Base-by-base conservation (phyloP, 1,284 basidiomycete species). In the Fomitiporia mediterranea region DNA sequence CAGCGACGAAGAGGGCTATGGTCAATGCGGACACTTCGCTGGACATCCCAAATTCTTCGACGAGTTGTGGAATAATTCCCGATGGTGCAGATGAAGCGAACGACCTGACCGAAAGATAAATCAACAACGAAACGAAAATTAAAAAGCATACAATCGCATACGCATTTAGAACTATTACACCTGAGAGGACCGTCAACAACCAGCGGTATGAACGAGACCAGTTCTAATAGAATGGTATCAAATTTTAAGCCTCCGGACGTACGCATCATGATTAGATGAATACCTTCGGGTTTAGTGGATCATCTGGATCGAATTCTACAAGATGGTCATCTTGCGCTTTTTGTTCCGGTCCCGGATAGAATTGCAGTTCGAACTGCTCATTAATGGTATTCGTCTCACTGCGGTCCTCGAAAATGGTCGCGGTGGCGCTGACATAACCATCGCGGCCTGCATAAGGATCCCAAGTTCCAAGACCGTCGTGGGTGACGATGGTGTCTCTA, bases 141-240 rank as follows among this genome's bases (percentile, higher is more conserved):
- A n/a, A 43, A 43, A 13, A 42, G n/a, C 39, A 21, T 11, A 21
- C 21, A 5, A 15, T 25, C 42, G 71, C 78, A 40, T 59, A 80
- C 78, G 84, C 84, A 66, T 86, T 86, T 58, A 91, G 72, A 13
- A 89, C 81, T 42, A 90, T 75, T 0, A 86, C 40, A 44, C 84
- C 82, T 2, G 74, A 78, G 2, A 83, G 63, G 32, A 72, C 62
- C 2, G 88, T 91, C 27, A 91, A 69, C 62, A 79, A 83, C 83
- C 84, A 86, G 61, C 83, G 72, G 60, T 77, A 81, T 8, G 60
- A n/a, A 1, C 69, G 62, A 9, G 74, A 72, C 85, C 85, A 88
- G 60, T 80, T 86, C 75, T 85, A 15, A 68, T 3, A 52, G 19
- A 40, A 28, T 13, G 13, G 21, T 43, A 7, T 21, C 43, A 35